phyloP scores from a whole-genome alignment of 2,329 filamentous ascomycete species.

The Aspergillus niger region DNA sequence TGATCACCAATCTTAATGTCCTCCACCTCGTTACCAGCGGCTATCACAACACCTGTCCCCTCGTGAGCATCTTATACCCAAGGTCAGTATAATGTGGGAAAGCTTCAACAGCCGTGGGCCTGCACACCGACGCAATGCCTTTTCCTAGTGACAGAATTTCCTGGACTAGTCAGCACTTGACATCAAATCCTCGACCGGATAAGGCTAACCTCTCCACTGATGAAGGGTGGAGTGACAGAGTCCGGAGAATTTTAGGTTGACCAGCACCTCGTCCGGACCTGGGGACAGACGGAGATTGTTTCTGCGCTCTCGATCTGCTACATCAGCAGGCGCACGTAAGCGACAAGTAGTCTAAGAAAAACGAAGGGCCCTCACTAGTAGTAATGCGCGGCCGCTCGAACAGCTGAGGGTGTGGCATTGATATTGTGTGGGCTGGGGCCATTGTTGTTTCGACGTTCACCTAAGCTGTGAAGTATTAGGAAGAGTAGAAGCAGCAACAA shows the following conservation, averaged over 20 bases:
- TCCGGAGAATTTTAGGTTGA: constrained; percentile 2
- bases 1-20: constrained; percentile 3
- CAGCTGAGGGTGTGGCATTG: background rate
- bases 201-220: constrained; percentile 3
- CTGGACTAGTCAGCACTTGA: background rate
- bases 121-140: background rate
- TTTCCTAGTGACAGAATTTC: background rate
- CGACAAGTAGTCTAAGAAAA: background rate
- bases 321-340: background rate
- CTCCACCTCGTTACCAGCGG: background rate
- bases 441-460: background rate
- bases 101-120: background rate
- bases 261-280: constrained; percentile 3
- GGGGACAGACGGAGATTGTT: background rate
- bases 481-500: background rate
- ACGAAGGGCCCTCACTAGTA: background rate
- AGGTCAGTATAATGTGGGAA: background rate
- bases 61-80: constrained; percentile 2
- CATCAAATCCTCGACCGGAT: background rate
- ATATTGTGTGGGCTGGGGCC: background rate
- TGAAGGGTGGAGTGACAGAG: constrained; percentile 8
- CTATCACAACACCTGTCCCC: constrained; percentile 3
- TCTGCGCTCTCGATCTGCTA: background rate
- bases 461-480: background rate
- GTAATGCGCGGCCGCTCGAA: background rate